Base-by-base conservation (phyloP, 78 protist genomes). In the Trichosphaerium sp. region DNA sequence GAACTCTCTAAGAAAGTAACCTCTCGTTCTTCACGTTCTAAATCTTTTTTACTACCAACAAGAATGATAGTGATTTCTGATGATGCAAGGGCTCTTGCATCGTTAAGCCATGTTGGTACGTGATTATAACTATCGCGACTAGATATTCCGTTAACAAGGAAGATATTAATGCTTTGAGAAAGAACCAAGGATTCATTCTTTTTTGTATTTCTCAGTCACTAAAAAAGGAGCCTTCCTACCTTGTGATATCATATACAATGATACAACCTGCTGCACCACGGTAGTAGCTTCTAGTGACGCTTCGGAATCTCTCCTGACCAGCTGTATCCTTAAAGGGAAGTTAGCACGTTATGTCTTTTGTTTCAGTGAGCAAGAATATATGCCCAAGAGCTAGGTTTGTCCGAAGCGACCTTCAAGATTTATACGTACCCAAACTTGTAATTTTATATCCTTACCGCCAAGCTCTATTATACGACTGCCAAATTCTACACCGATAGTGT, bases 401-500 rank as follows among this genome's bases (percentile, higher is more conserved):
- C 7, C 54, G 65, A 18, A 38, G 43, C 31, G 48, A 60, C 7
- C 3, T 37, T 14, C 61, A 21, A 56, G 32, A 56, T 14, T 3
- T 25, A 6, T 28, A 5, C 64, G 35, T 26, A 61, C 41, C 86
- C 87, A 84, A 1, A 84, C 74, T 49, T 91, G 94, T 39, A 88
- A 76, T 60, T 82, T 88, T 60, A 91, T 73, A 37, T 42, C 4
- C 48, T 68, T 82, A 25, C 80, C 83, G 21, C 59, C 48, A 15
- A 92, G 81, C 18, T 88, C 89, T 25, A 68, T 61, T 12, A 87
- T 74, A 11, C 72, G 55, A 31, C 89, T 80, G 37, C 88, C 91
- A 70, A 89, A 92, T 66, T 92, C 97, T 18, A 89, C 93, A 26
- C 97, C 97, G 18, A 92, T 89, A 29, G 97, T 92, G 75, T 85